These are phyloP conservation scores for Globisporangium middletonii DNA, from an alignment of 352 stramenopile genomes.

Conservation along the genomic window DNA sequence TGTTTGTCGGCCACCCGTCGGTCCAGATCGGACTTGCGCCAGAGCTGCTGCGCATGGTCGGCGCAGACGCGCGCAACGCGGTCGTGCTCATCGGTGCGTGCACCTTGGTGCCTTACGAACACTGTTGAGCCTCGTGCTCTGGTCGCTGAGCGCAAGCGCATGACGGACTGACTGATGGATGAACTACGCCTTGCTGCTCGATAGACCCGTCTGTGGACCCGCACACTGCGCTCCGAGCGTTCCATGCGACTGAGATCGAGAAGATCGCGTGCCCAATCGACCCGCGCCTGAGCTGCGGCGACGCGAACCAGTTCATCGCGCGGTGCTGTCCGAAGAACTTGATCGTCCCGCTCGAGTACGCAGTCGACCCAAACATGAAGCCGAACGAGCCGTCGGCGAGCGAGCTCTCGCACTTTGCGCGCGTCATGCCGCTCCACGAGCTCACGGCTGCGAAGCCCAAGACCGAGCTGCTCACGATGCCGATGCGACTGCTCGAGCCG, in stretches of 20 bases:
- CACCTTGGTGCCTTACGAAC: neutral
- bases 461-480: slow-evolving; percentile 58
- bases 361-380: slow-evolving; percentile 16
- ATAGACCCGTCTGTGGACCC: slow-evolving; percentile 56
- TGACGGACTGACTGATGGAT: neutral
- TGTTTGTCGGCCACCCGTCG: slow-evolving; percentile 69
- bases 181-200: neutral
- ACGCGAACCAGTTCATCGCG: slow-evolving; percentile 83
- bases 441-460: slow-evolving; percentile 64
- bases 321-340: slow-evolving; percentile 67
- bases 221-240: slow-evolving; percentile 43
- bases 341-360: slow-evolving; percentile 65
- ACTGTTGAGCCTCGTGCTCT: neutral
- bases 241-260: slow-evolving; percentile 58
- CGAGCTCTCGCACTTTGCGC: slow-evolving; percentile 57
- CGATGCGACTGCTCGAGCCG: slow-evolving; percentile 66
- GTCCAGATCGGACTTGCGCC: slow-evolving; percentile 49
- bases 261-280: slow-evolving; percentile 79
- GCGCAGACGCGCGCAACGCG: slow-evolving; percentile 53
- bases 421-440: slow-evolving; percentile 69
- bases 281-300: slow-evolving; percentile 69
- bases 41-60: slow-evolving; percentile 53
- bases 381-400: slow-evolving; percentile 11
- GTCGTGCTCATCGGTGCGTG: slow-evolving; percentile 59
- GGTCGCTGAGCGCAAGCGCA: neutral